Percentiles rank a stretch among this genome's conserved stretches.
Conservation (phyloP, 1,284 basidiomycete genomes). For the Ustilago shanxiensis region DNA sequence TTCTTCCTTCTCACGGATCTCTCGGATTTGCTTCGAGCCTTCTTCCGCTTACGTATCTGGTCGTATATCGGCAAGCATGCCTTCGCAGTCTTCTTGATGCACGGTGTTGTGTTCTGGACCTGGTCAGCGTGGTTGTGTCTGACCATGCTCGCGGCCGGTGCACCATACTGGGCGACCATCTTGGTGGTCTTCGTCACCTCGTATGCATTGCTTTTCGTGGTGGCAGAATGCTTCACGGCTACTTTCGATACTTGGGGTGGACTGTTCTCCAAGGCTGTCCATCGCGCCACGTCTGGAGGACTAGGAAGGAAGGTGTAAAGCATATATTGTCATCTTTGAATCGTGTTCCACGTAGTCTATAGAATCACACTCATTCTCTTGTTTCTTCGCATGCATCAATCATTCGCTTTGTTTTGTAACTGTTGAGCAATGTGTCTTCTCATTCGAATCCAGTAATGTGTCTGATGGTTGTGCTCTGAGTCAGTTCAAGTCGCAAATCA, state of each 20-base stretch:
- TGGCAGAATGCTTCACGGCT: slow-evolving; percentile 58
- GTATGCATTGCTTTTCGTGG: slow-evolving; percentile 47
- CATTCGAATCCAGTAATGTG: not conserved
- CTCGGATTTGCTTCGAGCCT: slow-evolving; percentile 48
- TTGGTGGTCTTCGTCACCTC: slow-evolving; percentile 56
- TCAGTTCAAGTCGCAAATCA: too few species aligned
- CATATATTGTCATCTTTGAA: not conserved
- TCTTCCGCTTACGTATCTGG: slow-evolving; percentile 61
- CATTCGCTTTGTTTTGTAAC: slow-evolving; percentile 1
- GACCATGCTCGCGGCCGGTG: slow-evolving; percentile 42
- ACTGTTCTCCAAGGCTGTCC: slow-evolving; percentile 57
- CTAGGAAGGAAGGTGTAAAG: slow-evolving; percentile 41
- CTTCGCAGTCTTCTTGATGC: slow-evolving; percentile 60
- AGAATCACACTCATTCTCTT: slow-evolving; percentile 5
- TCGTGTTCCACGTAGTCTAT: not conserved
- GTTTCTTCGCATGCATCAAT: not conserved
- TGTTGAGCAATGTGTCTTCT: slow-evolving; percentile 3
- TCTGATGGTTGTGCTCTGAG: too few species aligned
- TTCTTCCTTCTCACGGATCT: slow-evolving; percentile 63
- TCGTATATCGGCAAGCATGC: slow-evolving; percentile 57
- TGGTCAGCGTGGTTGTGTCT: slow-evolving; percentile 62
- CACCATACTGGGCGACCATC: slow-evolving; percentile 62
- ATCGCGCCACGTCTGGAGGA: slow-evolving; percentile 56
- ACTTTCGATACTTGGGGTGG: slow-evolving; percentile 63
- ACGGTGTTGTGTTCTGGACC: slow-evolving; percentile 62